These are phyloP conservation scores for Penicillium sumatraense DNA, from an alignment of 2,329 filamentous ascomycete genomes.

Conservation along the genomic window DNA sequence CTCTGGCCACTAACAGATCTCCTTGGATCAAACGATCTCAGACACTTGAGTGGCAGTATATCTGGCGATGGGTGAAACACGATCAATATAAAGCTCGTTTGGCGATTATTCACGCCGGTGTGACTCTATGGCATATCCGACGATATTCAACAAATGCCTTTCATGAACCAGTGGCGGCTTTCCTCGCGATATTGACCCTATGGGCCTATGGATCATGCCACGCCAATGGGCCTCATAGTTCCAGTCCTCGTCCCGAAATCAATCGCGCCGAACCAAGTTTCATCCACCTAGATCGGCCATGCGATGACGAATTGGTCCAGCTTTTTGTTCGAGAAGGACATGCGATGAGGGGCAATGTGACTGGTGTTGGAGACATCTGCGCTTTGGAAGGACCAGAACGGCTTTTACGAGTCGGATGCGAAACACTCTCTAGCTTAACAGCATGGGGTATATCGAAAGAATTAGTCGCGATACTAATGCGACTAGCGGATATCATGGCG, in stretches of 20 bases:
- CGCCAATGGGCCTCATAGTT: slow-evolving; percentile 36
- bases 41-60: slow-evolving; percentile 43
- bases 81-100: slow-evolving; percentile 63
- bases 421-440: slow-evolving; percentile 37
- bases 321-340: slow-evolving; percentile 57
- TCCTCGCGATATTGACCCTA: slow-evolving; percentile 52
- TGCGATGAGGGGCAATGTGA: slow-evolving; percentile 56
- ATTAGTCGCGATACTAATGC: slow-evolving; percentile 37
- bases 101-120: slow-evolving; percentile 59
- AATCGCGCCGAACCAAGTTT: slow-evolving; percentile 42
- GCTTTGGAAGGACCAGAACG: slow-evolving; percentile 41
- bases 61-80: slow-evolving; percentile 55
- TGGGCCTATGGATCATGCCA: slow-evolving; percentile 53
- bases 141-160: slow-evolving; percentile 55
- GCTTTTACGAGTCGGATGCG: slow-evolving; percentile 45
- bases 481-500: slow-evolving; percentile 33
- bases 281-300: slow-evolving; percentile 60
- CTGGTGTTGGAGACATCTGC: slow-evolving; percentile 58
- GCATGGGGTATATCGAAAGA: slow-evolving; percentile 44
- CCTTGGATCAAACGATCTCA: slow-evolving; percentile 35
- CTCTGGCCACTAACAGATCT: slow-evolving; percentile 37
- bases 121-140: slow-evolving; percentile 58
- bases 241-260: slow-evolving; percentile 13
- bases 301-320: slow-evolving; percentile 63
- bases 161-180: slow-evolving; percentile 52